Conservation (phyloP, 352 stramenopile genomes). For the Globisporangium splendens region DNA sequence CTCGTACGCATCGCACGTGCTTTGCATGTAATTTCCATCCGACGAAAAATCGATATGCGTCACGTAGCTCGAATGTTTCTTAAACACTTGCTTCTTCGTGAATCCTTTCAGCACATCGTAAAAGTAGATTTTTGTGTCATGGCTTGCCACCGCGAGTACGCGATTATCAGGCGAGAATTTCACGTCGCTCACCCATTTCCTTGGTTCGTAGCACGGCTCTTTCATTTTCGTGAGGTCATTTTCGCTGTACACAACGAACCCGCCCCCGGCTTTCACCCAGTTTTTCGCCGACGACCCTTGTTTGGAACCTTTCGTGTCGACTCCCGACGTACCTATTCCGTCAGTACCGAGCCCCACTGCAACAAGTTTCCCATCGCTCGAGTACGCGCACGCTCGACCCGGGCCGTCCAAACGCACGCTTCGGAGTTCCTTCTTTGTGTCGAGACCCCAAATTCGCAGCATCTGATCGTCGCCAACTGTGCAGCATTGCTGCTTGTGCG, state of each 20-base stretch:
- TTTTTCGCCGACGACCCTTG: slow-evolving; percentile 14
- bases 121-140: slow-evolving; percentile 74
- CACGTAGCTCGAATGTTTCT: slow-evolving; percentile 78
- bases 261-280: slow-evolving; percentile 20
- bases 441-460: slow-evolving; percentile 80
- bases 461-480: slow-evolving; percentile 82
- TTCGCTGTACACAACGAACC: slow-evolving; percentile 63
- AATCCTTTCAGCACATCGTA: slow-evolving; percentile 77
- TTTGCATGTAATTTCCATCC: slow-evolving; percentile 62
- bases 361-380: slow-evolving; percentile 84
- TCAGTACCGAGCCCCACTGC: slow-evolving; percentile 77
- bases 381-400: slow-evolving; percentile 80
- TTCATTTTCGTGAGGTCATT: slow-evolving; percentile 38
- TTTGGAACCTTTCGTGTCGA: slow-evolving; percentile 5
- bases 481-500: slow-evolving; percentile 56
- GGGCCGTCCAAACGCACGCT: slow-evolving; percentile 35
- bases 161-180: slow-evolving; percentile 70
- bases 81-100: slow-evolving; percentile 58
- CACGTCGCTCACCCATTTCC: slow-evolving; percentile 69
- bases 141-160: slow-evolving; percentile 57
- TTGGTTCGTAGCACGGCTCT: slow-evolving; percentile 49
- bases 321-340: slow-evolving; percentile 13
- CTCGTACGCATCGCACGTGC: slow-evolving; percentile 83
- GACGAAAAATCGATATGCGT: slow-evolving; percentile 76
- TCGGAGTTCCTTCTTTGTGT: slow-evolving; percentile 34